phyloP scores from a whole-genome alignment of 2,329 filamentous ascomycete genomes.

The Diaporthe sp. region DNA sequence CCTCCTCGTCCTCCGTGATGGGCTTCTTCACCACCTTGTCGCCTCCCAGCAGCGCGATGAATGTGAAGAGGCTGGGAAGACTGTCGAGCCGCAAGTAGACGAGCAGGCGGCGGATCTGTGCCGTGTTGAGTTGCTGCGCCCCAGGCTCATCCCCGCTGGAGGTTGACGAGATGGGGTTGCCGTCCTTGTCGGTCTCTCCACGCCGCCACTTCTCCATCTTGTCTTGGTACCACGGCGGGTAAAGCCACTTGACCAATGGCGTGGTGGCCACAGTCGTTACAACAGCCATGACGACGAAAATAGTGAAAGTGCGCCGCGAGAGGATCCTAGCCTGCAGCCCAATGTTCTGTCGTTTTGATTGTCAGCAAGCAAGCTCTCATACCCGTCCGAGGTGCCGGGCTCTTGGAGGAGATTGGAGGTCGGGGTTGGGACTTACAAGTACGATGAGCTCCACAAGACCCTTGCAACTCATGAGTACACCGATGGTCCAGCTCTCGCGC shows the following conservation, averaged over 20 bases:
- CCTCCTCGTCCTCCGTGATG: slow-evolving; percentile 35
- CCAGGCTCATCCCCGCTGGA: slow-evolving; percentile 45
- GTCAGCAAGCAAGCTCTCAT: slow-evolving; percentile 37
- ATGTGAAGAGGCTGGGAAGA: slow-evolving; percentile 84
- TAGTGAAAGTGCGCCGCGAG: slow-evolving; percentile 86
- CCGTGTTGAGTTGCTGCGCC: slow-evolving; percentile 51
- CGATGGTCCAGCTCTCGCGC: slow-evolving; percentile 91
- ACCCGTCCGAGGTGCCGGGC: background rate
- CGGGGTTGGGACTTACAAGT: slow-evolving; percentile 68
- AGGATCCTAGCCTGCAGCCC: slow-evolving; percentile 87
- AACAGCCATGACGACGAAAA: slow-evolving; percentile 94
- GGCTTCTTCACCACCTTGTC: slow-evolving; percentile 44
- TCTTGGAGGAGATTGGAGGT: background rate
- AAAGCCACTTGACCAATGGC: slow-evolving; percentile 79
- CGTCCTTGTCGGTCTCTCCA: slow-evolving; percentile 91
- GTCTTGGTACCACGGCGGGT: slow-evolving; percentile 74
- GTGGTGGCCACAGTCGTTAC: slow-evolving; percentile 86
- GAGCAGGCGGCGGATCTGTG: slow-evolving; percentile 74
- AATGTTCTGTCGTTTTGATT: slow-evolving; percentile 66
- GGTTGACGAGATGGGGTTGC: slow-evolving; percentile 54
- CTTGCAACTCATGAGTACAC: slow-evolving; percentile 95
- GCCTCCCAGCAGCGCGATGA: slow-evolving; percentile 82
- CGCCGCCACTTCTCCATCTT: slow-evolving; percentile 73
- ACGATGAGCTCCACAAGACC: slow-evolving; percentile 95
- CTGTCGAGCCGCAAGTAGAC: slow-evolving; percentile 89